Evolutionary conservation across 495 filamentous ascomycete species (phyloP), one percentile per base, ranked within the genome.

Genomic region (Aspergillus sclerotiicarbonarius): DNA sequence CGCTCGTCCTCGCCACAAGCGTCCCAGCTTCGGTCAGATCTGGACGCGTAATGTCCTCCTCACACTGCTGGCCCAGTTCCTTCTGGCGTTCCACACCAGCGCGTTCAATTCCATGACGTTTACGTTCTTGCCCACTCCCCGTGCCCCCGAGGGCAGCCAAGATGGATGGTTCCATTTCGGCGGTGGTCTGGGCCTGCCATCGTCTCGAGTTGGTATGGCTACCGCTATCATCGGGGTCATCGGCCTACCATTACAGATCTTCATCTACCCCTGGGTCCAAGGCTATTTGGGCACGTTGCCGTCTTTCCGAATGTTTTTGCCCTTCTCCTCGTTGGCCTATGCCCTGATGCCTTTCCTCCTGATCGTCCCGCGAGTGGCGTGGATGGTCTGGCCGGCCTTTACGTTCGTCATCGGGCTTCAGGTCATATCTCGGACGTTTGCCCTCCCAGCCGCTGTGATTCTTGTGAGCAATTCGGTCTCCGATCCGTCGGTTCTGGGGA

Each of bases 101-200:
- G 85, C 89, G 8, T 93, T 90, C 77, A 88, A 87, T 70, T 80
- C 86, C 47, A 78, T 92, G 62, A 87, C 87, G 46, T 89, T 87
- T 50, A 80, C 89, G 21, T 90, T 88, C 66, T 74, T 93, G 51
- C 87, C 86, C 8, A 84, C 84, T 3, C 87, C 88, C 0, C 80
- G 79, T 9, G 79, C 82, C 8, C 71, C 76, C 16, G 76, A 81
- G 18, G 61, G 63, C 48, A 68, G 73, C n/a, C 76, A 71, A 7
- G 63, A 68, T 19, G 73, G 77, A 1, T 74, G 84, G 21, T 79
- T 91, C 65, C 77, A 79, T 58, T 93, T 91, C 69, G 80, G 81
- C 16, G 90, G 90, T 53, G 90, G 90, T 0, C 77, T 93, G 6
- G 89, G 86, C 6, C 72, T 92, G 5, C 75, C 81, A n/a, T 84